Base-by-base conservation (phyloP, 441 rosid genomes). In the Pelargonium australe region DNA sequence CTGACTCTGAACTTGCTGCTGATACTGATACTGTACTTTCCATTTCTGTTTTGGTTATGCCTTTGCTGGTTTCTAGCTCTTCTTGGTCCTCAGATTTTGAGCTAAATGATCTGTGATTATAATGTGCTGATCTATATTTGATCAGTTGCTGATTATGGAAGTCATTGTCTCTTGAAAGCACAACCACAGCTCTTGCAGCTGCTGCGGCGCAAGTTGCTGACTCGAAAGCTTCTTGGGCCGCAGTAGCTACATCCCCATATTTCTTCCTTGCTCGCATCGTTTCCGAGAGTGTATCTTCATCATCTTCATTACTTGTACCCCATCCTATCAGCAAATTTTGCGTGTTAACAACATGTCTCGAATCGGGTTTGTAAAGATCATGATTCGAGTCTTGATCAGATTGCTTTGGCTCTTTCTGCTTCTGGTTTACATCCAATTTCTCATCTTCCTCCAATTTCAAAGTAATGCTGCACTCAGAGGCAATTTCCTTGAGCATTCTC, bases 401-500 rank as follows among this genome's bases (percentile, higher is more conserved):
- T 23, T 0, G 25, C 2, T 23, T 23, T 23, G 25, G 25, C 25
- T 23, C 25, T 23, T 23, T 23, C 25, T 23, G 25, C 25, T 23
- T 23, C 25, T 23, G 25, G 25, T 23, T 23, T 23, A 23, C 25
- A 23, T 23, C 25, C 25, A 23, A 23, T 2, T 23, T 23, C 25
- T 23, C 25, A 23, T 23, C 25, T 23, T 23, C 25, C 25, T 23
- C 25, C 25, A 23, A 23, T 23, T 23, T 23, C 25, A 93, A 70
- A 66, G 72, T 74, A 23, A 85, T 87, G 69, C 73, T 73, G 14
- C 85, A 81, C 84, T 93, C 90, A 2, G 85, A 75, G 57, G 97
- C 98, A 75, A 87, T 86, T 74, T 88, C 89, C 64, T 83, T 80
- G 37, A 93, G 82, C 65, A 79, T 79, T 73, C 84, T 87, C 82